phyloP scores from a whole-genome alignment of 73 alveolate species.

The Paramecium pentaurelia region DNA sequence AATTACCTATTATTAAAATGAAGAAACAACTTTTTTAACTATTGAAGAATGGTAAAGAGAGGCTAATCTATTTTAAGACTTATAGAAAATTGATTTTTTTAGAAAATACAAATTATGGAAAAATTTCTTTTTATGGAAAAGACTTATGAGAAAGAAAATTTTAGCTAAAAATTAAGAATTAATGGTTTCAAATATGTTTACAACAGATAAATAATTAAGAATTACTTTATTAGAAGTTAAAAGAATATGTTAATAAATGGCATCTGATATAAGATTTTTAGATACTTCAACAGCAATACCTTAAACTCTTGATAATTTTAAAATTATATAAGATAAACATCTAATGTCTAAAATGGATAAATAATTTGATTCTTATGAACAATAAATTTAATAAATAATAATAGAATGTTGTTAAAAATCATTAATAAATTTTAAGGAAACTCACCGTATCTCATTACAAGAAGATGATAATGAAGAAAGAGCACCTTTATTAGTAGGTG shows the following conservation, averaged over 20 bases:
- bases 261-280: conserved; percentile 70
- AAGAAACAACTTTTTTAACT: conserved; percentile 76
- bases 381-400: conserved; percentile 66
- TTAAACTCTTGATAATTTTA: conserved; percentile 67
- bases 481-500: conserved; percentile 85
- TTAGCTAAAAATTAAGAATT: conserved; percentile 70
- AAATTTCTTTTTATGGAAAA: conserved; percentile 86
- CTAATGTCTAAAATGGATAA: conserved; percentile 61
- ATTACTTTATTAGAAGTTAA: conserved; percentile 80
- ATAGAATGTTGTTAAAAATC: conserved; percentile 75
- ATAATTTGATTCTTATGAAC: conserved; percentile 63
- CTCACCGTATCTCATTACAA: conserved; percentile 70
- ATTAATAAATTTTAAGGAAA: conserved; percentile 76
- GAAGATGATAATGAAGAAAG: conserved; percentile 75
- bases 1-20: conserved; percentile 75
- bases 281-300: conserved; percentile 70
- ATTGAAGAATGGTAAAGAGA: conserved; percentile 91
- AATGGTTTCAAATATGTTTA: conserved; percentile 71
- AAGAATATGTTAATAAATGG: conserved; percentile 61
- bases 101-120: conserved; percentile 78
- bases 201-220: conserved; percentile 76
- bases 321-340: conserved; percentile 62
- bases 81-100: conserved; percentile 75
- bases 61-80: conserved; percentile 65
- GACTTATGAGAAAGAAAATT: conserved; percentile 79